Evolutionary conservation across 179 eudicot species (phyloP).

Genomic region (Silene noctiflora): DNA sequence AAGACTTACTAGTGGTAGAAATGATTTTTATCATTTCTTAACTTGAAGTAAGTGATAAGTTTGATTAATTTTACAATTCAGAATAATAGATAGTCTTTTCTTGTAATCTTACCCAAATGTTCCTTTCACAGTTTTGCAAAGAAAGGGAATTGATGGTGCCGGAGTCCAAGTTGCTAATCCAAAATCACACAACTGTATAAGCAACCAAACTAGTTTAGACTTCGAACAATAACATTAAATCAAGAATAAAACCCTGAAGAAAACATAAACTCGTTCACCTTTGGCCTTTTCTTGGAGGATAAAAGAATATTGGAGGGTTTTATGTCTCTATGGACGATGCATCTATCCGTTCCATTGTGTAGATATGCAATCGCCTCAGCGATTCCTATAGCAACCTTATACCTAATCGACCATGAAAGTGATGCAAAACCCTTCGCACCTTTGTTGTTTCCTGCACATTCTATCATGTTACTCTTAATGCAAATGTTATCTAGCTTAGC

Average conservation of each 20-base stretch:
- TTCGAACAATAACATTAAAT: not conserved
- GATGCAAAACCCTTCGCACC: slow-evolving; percentile 61
- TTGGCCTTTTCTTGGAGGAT: slow-evolving; percentile 76
- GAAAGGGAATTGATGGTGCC: slow-evolving; percentile 87
- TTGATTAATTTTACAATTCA: not conserved
- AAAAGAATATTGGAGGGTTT: slow-evolving; percentile 95
- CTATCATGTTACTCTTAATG: no score
- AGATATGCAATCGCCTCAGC: slow-evolving; percentile 83
- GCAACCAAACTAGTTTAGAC: slow-evolving; percentile 25
- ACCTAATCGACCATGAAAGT: slow-evolving; percentile 86
- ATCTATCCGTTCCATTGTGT: slow-evolving; percentile 82
- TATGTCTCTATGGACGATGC: slow-evolving; percentile 94
- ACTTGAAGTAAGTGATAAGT: not conserved
- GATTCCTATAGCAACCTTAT: slow-evolving; percentile 82
- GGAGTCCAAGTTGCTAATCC: slow-evolving; percentile 97
- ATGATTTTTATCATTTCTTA: not conserved
- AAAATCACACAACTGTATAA: slow-evolving; percentile 77
- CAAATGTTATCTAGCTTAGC: no score
- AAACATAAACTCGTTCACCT: slow-evolving; percentile 40
- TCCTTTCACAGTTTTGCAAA: slow-evolving; percentile 97
- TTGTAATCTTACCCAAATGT: slow-evolving; percentile 78
- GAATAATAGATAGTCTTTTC: not conserved
- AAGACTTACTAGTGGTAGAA: not conserved
- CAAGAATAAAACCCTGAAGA: not conserved
- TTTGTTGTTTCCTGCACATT: slow-evolving; percentile 56